Percentiles rank a stretch among this genome's conserved stretches.
phyloP scores from a whole-genome alignment of 768 basidiomycete species.

The Termitomyces sp. region DNA sequence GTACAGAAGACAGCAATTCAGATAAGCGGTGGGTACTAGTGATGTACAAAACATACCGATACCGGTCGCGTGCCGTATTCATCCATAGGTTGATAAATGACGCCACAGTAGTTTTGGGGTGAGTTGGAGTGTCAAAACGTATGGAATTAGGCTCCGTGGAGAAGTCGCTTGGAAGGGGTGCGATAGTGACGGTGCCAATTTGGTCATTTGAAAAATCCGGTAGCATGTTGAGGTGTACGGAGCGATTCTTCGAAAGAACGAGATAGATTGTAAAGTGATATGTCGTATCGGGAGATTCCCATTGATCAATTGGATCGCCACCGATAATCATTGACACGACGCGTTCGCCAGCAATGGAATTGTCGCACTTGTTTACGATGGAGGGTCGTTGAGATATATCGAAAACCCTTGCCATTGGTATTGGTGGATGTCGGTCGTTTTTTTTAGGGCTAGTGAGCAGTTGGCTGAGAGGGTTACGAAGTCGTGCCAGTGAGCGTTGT shows the following conservation, averaged over 20 bases:
- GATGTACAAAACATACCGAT: not conserved
- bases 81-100: not conserved
- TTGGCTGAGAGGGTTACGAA: too few species aligned
- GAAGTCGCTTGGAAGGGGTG: not conserved
- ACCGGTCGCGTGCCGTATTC: not conserved
- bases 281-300: too few species aligned
- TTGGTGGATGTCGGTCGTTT: not conserved
- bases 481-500: too few species aligned
- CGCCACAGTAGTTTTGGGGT: not conserved
- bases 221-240: not conserved
- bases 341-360: not conserved
- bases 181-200: not conserved
- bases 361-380: not conserved
- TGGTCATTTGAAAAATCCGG: not conserved
- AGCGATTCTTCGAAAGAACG: not conserved
- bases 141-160: not conserved
- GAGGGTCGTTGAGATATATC: not conserved
- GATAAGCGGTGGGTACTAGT: not conserved
- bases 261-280: not conserved
- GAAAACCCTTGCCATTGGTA: not conserved
- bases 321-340: not conserved
- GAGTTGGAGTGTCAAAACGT: not conserved
- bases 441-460: too few species aligned
- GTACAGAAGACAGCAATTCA: not conserved
- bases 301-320: not conserved